Evolutionary conservation across 768 basidiomycete genomes (phyloP).

Genomic region (Collybiopsis confluens): DNA sequence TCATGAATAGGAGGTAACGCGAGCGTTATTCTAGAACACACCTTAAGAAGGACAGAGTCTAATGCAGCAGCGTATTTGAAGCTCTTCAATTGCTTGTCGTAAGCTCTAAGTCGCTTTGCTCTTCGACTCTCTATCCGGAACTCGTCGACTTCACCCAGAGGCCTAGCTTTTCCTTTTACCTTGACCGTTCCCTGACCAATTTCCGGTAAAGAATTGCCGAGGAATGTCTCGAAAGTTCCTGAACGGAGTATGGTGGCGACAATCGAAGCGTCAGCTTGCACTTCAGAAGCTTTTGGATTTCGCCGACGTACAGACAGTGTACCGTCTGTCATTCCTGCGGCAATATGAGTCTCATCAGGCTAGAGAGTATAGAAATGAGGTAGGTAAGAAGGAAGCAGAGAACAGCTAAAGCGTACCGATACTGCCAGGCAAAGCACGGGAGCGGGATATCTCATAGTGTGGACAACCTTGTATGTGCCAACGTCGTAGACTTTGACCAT

Average conservation of each 20-base stretch:
- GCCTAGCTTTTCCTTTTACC: constrained; percentile 42
- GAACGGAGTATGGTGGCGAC: constrained; percentile 39
- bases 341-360: constrained; percentile 96
- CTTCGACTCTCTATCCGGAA: constrained; percentile 72
- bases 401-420: constrained; percentile 55
- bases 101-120: constrained; percentile 71
- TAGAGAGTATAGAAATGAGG: constrained; percentile 23
- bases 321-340: constrained; percentile 96
- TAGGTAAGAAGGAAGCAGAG: background rate
- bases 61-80: constrained; percentile 96
- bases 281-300: constrained; percentile 69
- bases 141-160: constrained; percentile 66
- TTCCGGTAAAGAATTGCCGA: constrained; percentile 47
- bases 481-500: constrained; percentile 99
- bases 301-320: constrained; percentile 95
- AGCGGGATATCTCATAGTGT: constrained; percentile 98
- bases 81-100: constrained; percentile 83
- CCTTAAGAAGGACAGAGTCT: constrained; percentile 86
- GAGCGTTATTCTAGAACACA: constrained; percentile 23
- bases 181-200: constrained; percentile 56
- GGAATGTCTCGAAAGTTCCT: constrained; percentile 66
- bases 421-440: constrained; percentile 87
- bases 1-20: background rate
- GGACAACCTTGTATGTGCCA: constrained; percentile 88
- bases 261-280: constrained; percentile 27